Percentiles rank a stretch among this genome's conserved stretches.
Evolutionary conservation across 1,284 basidiomycete genomes (phyloP).

Genomic region (Fereydounia khargensis): DNA sequence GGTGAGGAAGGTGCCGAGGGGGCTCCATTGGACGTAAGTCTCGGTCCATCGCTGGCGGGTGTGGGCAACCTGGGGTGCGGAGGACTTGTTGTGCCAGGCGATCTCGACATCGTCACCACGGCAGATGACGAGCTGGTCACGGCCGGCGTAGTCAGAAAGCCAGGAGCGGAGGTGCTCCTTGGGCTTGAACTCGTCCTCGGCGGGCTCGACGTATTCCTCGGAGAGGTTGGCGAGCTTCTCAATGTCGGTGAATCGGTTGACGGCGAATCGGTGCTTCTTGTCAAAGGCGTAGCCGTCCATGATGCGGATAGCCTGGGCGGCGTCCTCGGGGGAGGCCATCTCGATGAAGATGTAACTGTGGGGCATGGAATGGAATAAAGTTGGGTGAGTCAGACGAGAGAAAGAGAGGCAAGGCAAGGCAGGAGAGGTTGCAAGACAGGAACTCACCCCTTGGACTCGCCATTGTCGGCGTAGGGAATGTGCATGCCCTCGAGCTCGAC

Average conservation of each 20-base stretch:
- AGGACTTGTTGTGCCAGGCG: conserved; percentile 89
- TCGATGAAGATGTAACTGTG: conserved; percentile 84
- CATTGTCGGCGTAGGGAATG: conserved; percentile 57
- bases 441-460: conserved; percentile 56
- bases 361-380: neutral
- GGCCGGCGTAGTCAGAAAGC: conserved; percentile 85
- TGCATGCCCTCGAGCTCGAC: conserved; percentile 55
- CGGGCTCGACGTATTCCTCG: conserved; percentile 79
- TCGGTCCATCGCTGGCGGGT: conserved; percentile 83
- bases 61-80: conserved; percentile 77
- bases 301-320: conserved; percentile 72
- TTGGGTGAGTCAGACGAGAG: neutral
- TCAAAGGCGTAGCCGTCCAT: conserved; percentile 89
- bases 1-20: conserved; percentile 86
- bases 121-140: conserved; percentile 95
- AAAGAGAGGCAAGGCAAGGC: neutral
- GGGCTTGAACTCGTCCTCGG: conserved; percentile 74
- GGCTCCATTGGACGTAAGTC: conserved; percentile 96
- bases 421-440: neutral
- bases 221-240: conserved; percentile 79
- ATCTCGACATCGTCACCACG: conserved; percentile 87
- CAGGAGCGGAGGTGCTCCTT: conserved; percentile 95
- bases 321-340: conserved; percentile 76
- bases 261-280: conserved; percentile 82
- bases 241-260: conserved; percentile 90